Evolutionary conservation across 371 early-diverging fungal species (phyloP).

Genomic region (Rhizopus microsporus): DNA sequence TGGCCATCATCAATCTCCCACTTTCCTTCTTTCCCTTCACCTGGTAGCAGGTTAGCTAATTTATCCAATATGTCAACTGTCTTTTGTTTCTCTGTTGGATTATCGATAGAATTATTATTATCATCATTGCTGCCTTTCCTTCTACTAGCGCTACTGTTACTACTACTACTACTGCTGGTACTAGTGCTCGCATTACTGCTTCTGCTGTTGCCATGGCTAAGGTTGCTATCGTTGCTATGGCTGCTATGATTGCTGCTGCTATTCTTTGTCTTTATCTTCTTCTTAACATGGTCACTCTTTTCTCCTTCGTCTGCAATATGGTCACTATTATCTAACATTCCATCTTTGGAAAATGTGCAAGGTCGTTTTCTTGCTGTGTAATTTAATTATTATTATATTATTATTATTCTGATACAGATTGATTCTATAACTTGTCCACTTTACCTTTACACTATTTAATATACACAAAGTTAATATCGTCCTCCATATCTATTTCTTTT

Average conservation of each 20-base stretch:
- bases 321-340: conserved; percentile 8
- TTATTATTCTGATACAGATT: background rate
- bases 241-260: background rate
- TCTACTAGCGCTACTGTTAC: too few species aligned
- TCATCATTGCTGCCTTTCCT: too few species aligned
- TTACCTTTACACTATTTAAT: conserved; percentile 21
- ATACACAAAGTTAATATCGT: background rate
- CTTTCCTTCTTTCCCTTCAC: conserved; percentile 34
- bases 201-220: too few species aligned
- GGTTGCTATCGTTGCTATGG: too few species aligned
- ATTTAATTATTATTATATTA: background rate
- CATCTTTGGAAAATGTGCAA: conserved; percentile 36
- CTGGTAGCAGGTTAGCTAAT: conserved; percentile 22
- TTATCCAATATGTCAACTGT: conserved; percentile 15
- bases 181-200: too few species aligned
- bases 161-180: too few species aligned
- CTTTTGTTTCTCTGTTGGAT: conserved; percentile 2
- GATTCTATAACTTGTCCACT: conserved; percentile 1
- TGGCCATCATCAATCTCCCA: conserved; percentile 21
- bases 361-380: conserved; percentile 26
- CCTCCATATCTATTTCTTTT: background rate
- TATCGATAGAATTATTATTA: too few species aligned
- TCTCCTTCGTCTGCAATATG: background rate
- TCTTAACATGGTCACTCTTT: background rate
- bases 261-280: conserved; percentile 2